Conservation (phyloP, 306 rosid species). For the Benincasa hispida region DNA sequence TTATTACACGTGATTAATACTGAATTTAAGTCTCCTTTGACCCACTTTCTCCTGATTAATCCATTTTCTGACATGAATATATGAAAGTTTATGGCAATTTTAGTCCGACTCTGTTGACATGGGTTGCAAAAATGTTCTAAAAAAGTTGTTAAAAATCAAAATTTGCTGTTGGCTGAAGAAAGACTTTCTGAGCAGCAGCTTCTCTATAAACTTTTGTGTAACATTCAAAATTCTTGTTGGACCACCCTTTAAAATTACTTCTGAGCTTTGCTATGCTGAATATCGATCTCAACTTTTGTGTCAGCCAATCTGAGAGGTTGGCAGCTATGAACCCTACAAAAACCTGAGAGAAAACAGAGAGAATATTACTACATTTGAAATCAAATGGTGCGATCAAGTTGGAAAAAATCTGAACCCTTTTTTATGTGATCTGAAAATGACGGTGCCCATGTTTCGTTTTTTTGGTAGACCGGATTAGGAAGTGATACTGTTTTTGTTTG, state of each 20-base stretch:
- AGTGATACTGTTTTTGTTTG: neutral
- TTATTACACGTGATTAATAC: conserved; percentile 1
- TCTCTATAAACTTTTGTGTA: neutral
- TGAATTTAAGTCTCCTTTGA: neutral
- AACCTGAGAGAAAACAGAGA: conserved; percentile 35
- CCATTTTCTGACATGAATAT: neutral
- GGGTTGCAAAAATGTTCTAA: neutral
- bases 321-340: conserved; percentile 84
- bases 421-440: neutral
- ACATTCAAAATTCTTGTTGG: neutral
- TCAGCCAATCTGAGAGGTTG: conserved; percentile 48
- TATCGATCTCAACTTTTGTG: conserved; percentile 39
- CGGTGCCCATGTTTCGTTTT: neutral
- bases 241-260: neutral
- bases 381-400: neutral
- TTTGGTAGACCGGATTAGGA: neutral
- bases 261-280: neutral
- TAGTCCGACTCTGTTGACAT: neutral
- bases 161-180: neutral
- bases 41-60: neutral
- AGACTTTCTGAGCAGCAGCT: neutral
- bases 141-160: neutral
- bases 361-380: neutral
- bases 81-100: neutral
- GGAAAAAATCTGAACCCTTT: neutral